A percentile compares a stretch with the other conserved stretches of the same genome.
phyloP scores from a whole-genome alignment of 805 yeast genomes.

The Ogataea pignaliae region DNA sequence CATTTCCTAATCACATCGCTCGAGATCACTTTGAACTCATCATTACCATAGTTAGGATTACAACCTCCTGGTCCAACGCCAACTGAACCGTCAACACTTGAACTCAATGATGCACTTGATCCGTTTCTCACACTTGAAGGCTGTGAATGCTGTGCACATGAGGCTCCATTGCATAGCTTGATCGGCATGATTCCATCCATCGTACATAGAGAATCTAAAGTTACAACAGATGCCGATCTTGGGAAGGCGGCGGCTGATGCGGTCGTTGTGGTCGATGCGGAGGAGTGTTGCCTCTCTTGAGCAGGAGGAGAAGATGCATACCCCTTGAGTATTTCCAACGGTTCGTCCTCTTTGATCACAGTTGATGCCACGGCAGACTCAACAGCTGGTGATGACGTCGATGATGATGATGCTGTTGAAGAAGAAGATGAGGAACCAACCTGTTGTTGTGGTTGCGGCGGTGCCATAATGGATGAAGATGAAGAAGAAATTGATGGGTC shows the following conservation, averaged over 20 bases:
- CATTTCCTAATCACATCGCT: constrained; percentile 22
- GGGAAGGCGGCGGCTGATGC: constrained; percentile 1
- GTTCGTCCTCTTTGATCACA: constrained; percentile 9
- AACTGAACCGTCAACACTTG: too few relatives aligned
- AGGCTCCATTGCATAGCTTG: constrained; percentile 11
- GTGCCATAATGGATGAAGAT: constrained; percentile 4
- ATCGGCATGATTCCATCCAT: constrained; percentile 20
- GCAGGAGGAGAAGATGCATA: not conserved
- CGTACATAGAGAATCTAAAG: constrained; percentile 21
- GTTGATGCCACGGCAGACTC: not conserved
- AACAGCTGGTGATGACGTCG: not conserved
- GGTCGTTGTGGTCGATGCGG: not conserved
- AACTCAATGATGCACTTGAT: too few relatives aligned
- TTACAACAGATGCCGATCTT: constrained; percentile 9
- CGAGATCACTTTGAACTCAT: constrained; percentile 22
- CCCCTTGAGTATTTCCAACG: not conserved
- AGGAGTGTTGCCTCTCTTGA: not conserved
- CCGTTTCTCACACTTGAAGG: too few relatives aligned
- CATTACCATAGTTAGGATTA: constrained; percentile 1
- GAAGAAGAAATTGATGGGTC: constrained; percentile 7
- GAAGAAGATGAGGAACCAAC: not conserved
- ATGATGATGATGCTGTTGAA: not conserved
- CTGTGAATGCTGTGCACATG: too few relatives aligned
- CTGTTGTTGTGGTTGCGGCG: not conserved
- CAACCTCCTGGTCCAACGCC: too few relatives aligned